These are phyloP conservation scores for Cladophialophora psammophila DNA, from an alignment of 2,329 filamentous ascomycete species.

Conservation along the genomic window DNA sequence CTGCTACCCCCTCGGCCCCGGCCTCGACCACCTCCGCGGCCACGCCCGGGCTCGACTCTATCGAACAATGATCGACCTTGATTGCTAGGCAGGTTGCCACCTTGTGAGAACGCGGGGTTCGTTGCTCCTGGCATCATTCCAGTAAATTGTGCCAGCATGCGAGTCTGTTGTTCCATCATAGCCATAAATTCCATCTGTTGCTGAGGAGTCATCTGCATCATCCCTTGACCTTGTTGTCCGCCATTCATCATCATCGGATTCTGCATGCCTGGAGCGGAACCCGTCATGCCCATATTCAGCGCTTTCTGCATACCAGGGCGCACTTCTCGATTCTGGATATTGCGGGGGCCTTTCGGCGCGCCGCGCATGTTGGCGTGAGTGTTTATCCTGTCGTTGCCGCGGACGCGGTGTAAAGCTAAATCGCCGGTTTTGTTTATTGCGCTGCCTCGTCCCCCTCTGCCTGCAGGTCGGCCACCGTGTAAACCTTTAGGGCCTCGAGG, in stretches of 20 bases:
- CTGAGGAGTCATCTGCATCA: conserved; percentile 67
- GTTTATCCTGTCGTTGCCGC: conserved; percentile 82
- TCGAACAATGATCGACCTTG: conserved; percentile 74
- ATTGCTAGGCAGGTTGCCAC: conserved; percentile 46
- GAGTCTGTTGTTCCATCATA: conserved; percentile 84
- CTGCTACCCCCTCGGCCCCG: conserved; percentile 34
- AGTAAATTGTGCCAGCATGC: conserved; percentile 79
- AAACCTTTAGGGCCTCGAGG: conserved; percentile 95
- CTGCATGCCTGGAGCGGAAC: conserved; percentile 38
- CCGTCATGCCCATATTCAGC: conserved; percentile 46
- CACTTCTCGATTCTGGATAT: conserved; percentile 53
- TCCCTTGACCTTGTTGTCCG: conserved; percentile 56
- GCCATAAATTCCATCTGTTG: conserved; percentile 77
- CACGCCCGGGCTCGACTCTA: conserved; percentile 60
- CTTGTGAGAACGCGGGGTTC: conserved; percentile 55
- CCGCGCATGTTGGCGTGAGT: conserved; percentile 68
- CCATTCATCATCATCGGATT: conserved; percentile 56
- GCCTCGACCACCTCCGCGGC: conserved; percentile 37
- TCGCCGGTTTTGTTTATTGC: conserved; percentile 81
- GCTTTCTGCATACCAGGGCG: conserved; percentile 56
- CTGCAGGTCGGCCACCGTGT: conserved; percentile 73
- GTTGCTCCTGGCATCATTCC: conserved; percentile 62
- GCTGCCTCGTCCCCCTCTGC: conserved; percentile 82
- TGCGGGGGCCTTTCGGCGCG: conserved; percentile 74
- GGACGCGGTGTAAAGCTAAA: conserved; percentile 79